A percentile compares a stretch with the other conserved stretches of the same genome.
Evolutionary conservation across 768 basidiomycete genomes (phyloP).

Genomic region (Naematelia aurantialba): DNA sequence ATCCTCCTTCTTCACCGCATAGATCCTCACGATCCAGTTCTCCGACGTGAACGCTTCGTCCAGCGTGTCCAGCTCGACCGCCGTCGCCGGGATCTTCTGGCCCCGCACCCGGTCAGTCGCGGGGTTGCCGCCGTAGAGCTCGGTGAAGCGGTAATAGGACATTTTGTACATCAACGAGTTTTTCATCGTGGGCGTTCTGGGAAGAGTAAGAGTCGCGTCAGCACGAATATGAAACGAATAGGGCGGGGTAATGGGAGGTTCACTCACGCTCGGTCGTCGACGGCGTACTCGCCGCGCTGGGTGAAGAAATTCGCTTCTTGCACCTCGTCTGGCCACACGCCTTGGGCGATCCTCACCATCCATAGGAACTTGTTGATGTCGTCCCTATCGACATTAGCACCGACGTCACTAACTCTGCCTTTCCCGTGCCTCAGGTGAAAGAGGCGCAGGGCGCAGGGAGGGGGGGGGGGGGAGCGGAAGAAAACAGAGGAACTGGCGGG

Average conservation of each 20-base stretch:
- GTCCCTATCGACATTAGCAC: too few species aligned
- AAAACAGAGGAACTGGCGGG: too few species aligned
- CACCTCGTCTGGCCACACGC: slow-evolving; percentile 97
- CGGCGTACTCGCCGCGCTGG: slow-evolving; percentile 81
- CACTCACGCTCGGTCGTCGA: slow-evolving; percentile 73
- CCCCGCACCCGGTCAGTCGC: slow-evolving; percentile 83
- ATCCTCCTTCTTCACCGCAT: slow-evolving; percentile 91
- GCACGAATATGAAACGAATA: neutral
- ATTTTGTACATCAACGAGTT: slow-evolving; percentile 99
- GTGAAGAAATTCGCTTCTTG: slow-evolving; percentile 95
- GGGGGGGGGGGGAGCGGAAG: too few species aligned
- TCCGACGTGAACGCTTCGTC: slow-evolving; percentile 99
- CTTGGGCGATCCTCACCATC: slow-evolving; percentile 79
- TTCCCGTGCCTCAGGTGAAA: neutral
- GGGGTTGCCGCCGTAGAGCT: slow-evolving; percentile 74
- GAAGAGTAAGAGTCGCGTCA: neutral
- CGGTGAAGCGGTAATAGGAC: slow-evolving; percentile 91
- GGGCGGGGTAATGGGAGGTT: neutral
- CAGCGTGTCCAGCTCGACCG: slow-evolving; percentile 80
- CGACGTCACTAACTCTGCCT: slow-evolving; percentile 9
- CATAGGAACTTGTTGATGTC: slow-evolving; percentile 99
- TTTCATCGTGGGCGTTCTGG: slow-evolving; percentile 71
- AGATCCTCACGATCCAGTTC: slow-evolving; percentile 99
- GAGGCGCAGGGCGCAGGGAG: too few species aligned
- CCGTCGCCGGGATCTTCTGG: slow-evolving; percentile 70